Conservation (phyloP, 2,329 filamentous ascomycete genomes). For the Helminthosporium solani region DNA sequence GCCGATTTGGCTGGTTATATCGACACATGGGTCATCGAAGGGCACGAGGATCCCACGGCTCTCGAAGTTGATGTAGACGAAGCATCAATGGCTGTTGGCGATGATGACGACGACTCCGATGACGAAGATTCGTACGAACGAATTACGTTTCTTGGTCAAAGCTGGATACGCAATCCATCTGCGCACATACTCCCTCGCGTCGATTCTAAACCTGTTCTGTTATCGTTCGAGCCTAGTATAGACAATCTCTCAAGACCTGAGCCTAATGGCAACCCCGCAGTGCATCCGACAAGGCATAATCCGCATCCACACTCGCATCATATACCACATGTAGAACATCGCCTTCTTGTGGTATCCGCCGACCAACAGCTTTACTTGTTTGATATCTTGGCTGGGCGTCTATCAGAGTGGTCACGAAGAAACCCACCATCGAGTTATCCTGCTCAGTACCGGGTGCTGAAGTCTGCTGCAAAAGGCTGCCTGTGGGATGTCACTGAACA, state of each 20-base stretch:
- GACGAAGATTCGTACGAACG: slow-evolving; percentile 50
- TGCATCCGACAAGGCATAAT: slow-evolving; percentile 53
- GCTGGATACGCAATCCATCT: slow-evolving; percentile 74
- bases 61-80: slow-evolving; percentile 43
- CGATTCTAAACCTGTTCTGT: slow-evolving; percentile 47
- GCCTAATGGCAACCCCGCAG: slow-evolving; percentile 50
- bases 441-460: slow-evolving; percentile 68
- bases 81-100: slow-evolving; percentile 24
- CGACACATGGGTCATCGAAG: slow-evolving; percentile 78
- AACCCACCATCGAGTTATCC: slow-evolving; percentile 79
- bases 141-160: slow-evolving; percentile 58
- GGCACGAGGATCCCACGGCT: slow-evolving; percentile 53
- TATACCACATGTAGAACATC: slow-evolving; percentile 55
- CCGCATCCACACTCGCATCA: slow-evolving; percentile 58
- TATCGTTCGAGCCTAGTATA: slow-evolving; percentile 48
- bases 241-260: slow-evolving; percentile 22
- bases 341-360: slow-evolving; percentile 62
- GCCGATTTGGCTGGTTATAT: slow-evolving; percentile 82
- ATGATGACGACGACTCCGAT: slow-evolving; percentile 39
- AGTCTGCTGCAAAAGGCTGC: slow-evolving; percentile 79
- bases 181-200: slow-evolving; percentile 53
- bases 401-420: slow-evolving; percentile 82
- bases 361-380: slow-evolving; percentile 74
- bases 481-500: slow-evolving; percentile 70
- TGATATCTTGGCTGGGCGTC: slow-evolving; percentile 70